Evolutionary conservation across 306 rosid species (phyloP).

Genomic region (Medicago arabica): DNA sequence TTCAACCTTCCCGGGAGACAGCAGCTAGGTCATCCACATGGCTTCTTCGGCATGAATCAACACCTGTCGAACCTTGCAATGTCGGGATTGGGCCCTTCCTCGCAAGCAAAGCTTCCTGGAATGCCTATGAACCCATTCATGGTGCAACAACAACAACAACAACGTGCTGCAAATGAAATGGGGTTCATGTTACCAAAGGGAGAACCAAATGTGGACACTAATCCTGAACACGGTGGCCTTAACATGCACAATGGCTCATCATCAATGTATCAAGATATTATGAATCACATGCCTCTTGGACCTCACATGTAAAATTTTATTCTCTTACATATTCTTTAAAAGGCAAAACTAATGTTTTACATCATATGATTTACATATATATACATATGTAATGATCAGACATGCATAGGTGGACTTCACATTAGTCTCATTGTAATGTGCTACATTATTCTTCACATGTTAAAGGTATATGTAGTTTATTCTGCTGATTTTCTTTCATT

Average conservation of each 20-base stretch:
- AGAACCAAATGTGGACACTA: constrained; percentile 77
- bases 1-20: constrained; percentile 72
- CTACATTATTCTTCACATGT: constrained; percentile 40
- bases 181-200: constrained; percentile 83
- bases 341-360: constrained; percentile 41
- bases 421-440: constrained; percentile 37
- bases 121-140: constrained; percentile 73
- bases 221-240: constrained; percentile 27
- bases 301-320: constrained; percentile 70
- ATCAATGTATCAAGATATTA: constrained; percentile 72
- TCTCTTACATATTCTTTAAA: constrained; percentile 44
- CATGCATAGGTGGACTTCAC: constrained; percentile 44
- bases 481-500: neutral
- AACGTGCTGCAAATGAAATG: constrained; percentile 58
- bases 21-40: constrained; percentile 64
- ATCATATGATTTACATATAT: constrained; percentile 37
- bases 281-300: constrained; percentile 94
- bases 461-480: neutral
- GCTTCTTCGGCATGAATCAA: constrained; percentile 84
- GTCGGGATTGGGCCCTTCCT: constrained; percentile 63
- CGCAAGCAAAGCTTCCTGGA: constrained; percentile 64
- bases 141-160: constrained; percentile 41
- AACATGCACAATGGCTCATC: constrained; percentile 71
- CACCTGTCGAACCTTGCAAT: constrained; percentile 62
- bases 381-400: constrained; percentile 39